phyloP scores from a whole-genome alignment of 192 early-diverging fungal species.

The Funneliformis mosseae region DNA sequence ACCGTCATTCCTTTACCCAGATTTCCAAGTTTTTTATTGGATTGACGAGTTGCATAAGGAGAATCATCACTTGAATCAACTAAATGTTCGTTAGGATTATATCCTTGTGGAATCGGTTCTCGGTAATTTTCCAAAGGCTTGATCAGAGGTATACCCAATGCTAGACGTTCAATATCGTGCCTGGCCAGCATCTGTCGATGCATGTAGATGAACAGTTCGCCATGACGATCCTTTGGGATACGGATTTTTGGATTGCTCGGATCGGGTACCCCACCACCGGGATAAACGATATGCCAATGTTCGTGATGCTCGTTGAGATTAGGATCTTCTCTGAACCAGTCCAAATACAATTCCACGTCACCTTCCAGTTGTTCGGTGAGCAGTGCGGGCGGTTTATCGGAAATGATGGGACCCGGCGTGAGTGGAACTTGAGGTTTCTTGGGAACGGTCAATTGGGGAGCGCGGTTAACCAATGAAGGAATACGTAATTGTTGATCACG shows the following conservation, averaged over 20 bases:
- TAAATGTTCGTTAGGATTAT: not conserved
- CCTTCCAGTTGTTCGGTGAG: no score
- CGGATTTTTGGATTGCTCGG: not conserved
- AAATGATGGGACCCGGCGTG: not conserved
- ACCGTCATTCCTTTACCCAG: not conserved
- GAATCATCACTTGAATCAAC: not conserved
- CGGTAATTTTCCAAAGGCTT: not conserved
- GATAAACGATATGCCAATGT: constrained; percentile 11
- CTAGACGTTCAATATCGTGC: not conserved
- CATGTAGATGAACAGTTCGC: not conserved
- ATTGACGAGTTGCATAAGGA: not conserved
- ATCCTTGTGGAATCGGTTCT: not conserved
- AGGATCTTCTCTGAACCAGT: constrained; percentile 4
- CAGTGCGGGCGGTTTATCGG: no score
- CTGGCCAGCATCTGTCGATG: constrained; percentile 17
- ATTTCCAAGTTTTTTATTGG: not conserved
- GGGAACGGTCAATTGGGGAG: not conserved
- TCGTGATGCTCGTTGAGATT: constrained; percentile 11
- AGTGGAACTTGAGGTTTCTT: no score
- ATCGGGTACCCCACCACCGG: not conserved
- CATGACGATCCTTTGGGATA: not conserved
- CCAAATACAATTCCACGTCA: not conserved
- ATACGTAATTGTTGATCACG: not conserved
- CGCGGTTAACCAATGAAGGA: not conserved
- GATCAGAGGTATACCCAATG: not conserved